Conservation (phyloP, 1,284 basidiomycete genomes). For the Ceratobasidium sp. region DNA sequence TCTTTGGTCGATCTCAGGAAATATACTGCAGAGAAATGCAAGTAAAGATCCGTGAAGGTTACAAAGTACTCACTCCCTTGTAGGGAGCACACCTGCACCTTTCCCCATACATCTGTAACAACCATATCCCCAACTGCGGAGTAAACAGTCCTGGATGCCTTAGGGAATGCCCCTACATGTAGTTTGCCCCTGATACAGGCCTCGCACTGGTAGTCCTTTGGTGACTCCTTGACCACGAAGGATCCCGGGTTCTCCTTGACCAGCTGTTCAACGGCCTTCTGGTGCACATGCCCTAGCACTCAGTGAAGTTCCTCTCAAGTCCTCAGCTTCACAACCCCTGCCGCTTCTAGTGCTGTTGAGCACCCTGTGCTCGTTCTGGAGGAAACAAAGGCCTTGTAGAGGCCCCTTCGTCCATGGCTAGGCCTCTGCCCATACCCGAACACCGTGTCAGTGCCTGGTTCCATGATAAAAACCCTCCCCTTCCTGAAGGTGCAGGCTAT, state of each 20-base stretch:
- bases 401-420: no score
- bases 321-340: background rate
- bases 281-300: background rate
- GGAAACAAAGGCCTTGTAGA: no score
- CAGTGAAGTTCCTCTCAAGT: background rate
- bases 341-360: no score
- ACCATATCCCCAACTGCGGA: conserved; percentile 53
- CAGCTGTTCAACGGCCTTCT: background rate
- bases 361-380: no score
- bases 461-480: no score
- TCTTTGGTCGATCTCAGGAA: conserved; percentile 50
- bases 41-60: background rate
- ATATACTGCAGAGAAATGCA: conserved; percentile 45
- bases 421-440: no score
- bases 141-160: no score
- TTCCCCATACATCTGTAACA: conserved; percentile 41
- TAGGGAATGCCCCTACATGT: conserved; percentile 26
- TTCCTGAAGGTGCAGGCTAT: no score
- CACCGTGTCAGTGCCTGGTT: no score
- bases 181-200: conserved; percentile 38
- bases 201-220: background rate
- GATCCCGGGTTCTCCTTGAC: background rate
- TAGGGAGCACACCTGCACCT: background rate
- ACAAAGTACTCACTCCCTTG: background rate
- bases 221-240: background rate